Conservation (phyloP, 176 grass and related monocot genomes). For the Cenchrus fungigraminus region DNA sequence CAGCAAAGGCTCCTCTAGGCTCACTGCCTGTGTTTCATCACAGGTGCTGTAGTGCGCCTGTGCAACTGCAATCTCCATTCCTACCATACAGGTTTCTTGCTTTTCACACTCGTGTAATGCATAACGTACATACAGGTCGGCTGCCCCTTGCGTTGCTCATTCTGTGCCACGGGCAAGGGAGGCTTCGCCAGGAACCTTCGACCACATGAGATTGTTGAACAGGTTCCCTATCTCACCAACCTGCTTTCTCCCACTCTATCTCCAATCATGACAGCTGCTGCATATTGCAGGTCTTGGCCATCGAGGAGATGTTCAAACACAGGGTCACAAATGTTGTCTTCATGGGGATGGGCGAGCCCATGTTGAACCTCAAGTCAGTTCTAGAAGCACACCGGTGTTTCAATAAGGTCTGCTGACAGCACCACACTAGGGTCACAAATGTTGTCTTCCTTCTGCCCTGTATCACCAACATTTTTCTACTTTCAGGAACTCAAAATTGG, state of each 20-base stretch:
- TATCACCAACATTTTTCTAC: background rate
- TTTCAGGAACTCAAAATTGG: conserved; percentile 87
- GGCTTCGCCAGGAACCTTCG: conserved; percentile 93
- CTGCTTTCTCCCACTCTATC: background rate
- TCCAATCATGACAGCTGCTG: background rate
- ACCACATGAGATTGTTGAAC: conserved; percentile 82
- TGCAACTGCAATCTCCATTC: too few relatives aligned
- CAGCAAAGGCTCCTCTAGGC: conserved; percentile 64
- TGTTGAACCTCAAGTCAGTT: conserved; percentile 95
- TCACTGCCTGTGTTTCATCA: conserved; percentile 89
- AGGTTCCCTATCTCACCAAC: conserved; percentile 42
- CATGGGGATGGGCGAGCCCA: conserved; percentile 99
- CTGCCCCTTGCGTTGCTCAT: conserved; percentile 85
- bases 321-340: conserved; percentile 97
- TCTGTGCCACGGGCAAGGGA: conserved; percentile 92
- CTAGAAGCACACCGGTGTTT: conserved; percentile 80
- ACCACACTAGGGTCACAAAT: too few relatives aligned
- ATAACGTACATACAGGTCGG: conserved; percentile 59
- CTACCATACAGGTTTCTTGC: background rate
- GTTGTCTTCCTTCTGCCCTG: background rate
- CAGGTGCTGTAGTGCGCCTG: conserved; percentile 53
- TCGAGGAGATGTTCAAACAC: conserved; percentile 85
- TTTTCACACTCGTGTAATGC: background rate
- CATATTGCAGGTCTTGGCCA: conserved; percentile 69
- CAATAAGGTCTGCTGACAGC: conserved; percentile 66